Conservation (phyloP, 306 rosid species). For the Trifolium dubium region DNA sequence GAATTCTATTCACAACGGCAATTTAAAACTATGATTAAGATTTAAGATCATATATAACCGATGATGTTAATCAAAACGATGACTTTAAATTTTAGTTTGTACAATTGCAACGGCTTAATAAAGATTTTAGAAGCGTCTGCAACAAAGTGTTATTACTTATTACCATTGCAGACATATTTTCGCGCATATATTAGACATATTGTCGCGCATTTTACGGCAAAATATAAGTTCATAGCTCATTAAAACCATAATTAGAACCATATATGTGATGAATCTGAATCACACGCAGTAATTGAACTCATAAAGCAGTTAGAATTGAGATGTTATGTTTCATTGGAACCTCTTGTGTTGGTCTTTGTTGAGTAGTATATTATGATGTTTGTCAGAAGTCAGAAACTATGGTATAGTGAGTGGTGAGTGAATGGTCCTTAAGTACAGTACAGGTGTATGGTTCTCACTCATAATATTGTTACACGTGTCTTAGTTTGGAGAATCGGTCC, state of each 20-base stretch:
- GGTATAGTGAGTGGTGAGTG: slow-evolving; percentile 17
- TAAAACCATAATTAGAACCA: neutral
- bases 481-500: slow-evolving; percentile 47
- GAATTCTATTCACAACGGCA: neutral
- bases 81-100: neutral
- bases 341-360: neutral
- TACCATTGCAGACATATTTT: no score
- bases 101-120: neutral
- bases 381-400: slow-evolving; percentile 39
- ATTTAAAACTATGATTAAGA: neutral
- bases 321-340: neutral
- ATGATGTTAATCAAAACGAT: no score
- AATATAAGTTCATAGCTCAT: neutral
- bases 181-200: neutral
- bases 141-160: no score
- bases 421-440: slow-evolving; percentile 46
- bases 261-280: slow-evolving; percentile 27
- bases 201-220: neutral
- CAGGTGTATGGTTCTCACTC: slow-evolving; percentile 36
- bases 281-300: neutral
- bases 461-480: slow-evolving; percentile 30
- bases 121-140: no score
- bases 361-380: slow-evolving; percentile 25
- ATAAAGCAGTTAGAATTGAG: slow-evolving; percentile 12
- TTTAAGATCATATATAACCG: no score